A percentile compares a stretch with the other conserved stretches of the same genome.
These are phyloP conservation scores for Russula sp. DNA, from an alignment of 768 basidiomycete species.

Conservation along the genomic window DNA sequence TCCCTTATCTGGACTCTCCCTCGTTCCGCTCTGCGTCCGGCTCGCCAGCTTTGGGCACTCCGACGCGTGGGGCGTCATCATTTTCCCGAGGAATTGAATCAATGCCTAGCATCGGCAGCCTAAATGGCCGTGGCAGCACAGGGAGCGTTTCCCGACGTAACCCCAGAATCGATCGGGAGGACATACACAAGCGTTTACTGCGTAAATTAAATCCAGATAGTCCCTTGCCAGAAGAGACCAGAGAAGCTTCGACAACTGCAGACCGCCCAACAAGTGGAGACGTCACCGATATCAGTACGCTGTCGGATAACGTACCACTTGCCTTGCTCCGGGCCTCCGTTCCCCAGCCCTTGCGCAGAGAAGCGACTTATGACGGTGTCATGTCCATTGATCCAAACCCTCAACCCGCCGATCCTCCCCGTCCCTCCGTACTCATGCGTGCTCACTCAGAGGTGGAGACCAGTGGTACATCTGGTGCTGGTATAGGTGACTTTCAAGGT, in stretches of 20 bases:
- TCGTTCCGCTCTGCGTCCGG: constrained; percentile 16
- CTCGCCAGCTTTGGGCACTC: constrained; percentile 25
- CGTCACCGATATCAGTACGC: neutral
- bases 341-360: constrained; percentile 16
- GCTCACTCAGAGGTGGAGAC: constrained; percentile 32
- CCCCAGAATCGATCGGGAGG: constrained; percentile 52
- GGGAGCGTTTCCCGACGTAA: constrained; percentile 35
- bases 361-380: constrained; percentile 38
- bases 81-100: constrained; percentile 21
- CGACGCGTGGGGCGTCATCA: constrained; percentile 27
- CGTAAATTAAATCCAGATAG: constrained; percentile 47
- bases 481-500: constrained; percentile 28
- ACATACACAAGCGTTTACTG: constrained; percentile 50
- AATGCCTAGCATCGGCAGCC: constrained; percentile 30
- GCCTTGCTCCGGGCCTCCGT: neutral
- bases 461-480: constrained; percentile 16
- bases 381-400: constrained; percentile 38
- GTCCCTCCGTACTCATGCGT: constrained; percentile 33
- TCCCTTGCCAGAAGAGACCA: constrained; percentile 33
- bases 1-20: constrained; percentile 17
- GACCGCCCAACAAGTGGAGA: constrained; percentile 8
- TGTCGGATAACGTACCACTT: constrained; percentile 5
- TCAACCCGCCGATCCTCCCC: constrained; percentile 38
- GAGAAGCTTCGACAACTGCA: constrained; percentile 2
- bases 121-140: constrained; percentile 29